phyloP scores from a whole-genome alignment of 345 rosid species.

The Eucalyptus regnans region DNA sequence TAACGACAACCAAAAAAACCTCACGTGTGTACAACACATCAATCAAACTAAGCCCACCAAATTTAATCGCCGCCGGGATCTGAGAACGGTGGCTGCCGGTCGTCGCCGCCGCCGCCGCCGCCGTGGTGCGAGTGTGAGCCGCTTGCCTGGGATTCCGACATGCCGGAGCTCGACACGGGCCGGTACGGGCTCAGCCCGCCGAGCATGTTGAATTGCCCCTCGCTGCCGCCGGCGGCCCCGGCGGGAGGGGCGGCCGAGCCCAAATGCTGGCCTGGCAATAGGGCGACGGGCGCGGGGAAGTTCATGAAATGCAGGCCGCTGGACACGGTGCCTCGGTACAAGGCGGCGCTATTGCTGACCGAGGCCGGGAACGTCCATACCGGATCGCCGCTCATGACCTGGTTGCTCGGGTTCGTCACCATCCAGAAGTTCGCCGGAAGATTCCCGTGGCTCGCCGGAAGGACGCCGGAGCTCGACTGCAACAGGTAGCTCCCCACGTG shows the following conservation, averaged over 20 bases:
- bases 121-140: slow-evolving; percentile 59
- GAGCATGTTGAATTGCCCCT: slow-evolving; percentile 59
- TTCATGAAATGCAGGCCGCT: slow-evolving; percentile 96
- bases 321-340: slow-evolving; percentile 66
- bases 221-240: slow-evolving; percentile 15
- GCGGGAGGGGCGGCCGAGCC: slow-evolving; percentile 29
- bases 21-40: slow-evolving; percentile 19
- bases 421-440: slow-evolving; percentile 92
- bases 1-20: slow-evolving; percentile 15
- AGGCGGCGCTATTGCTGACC: slow-evolving; percentile 47
- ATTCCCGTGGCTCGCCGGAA: slow-evolving; percentile 48
- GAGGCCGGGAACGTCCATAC: slow-evolving; percentile 82
- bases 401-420: slow-evolving; percentile 60
- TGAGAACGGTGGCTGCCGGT: slow-evolving; percentile 40
- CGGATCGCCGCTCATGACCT: slow-evolving; percentile 67
- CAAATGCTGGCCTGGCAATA: slow-evolving; percentile 68
- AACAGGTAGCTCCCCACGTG: slow-evolving; percentile 55
- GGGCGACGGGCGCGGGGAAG: slow-evolving; percentile 75
- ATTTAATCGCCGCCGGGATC: not conserved
- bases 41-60: not conserved
- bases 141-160: slow-evolving; percentile 68
- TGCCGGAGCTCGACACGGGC: slow-evolving; percentile 14
- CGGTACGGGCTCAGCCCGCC: slow-evolving; percentile 67
- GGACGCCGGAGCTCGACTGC: slow-evolving; percentile 53
- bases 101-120: slow-evolving; percentile 38